phyloP scores from a whole-genome alignment of 1,139 yeast genomes.

The Hansenula lynferdii region DNA sequence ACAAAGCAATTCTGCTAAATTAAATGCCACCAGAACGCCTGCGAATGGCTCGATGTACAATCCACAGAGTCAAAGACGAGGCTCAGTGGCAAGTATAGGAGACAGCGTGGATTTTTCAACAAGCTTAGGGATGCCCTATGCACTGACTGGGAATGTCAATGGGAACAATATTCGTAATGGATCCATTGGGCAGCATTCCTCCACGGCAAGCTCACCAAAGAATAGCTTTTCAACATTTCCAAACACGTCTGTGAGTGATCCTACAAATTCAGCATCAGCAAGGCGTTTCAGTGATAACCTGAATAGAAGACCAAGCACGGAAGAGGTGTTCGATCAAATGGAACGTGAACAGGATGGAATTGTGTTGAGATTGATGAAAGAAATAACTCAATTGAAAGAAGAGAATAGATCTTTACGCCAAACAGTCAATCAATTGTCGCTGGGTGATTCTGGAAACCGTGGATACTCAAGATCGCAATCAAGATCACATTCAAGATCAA shows the following conservation, averaged over 20 bases:
- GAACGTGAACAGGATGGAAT: slow-evolving; percentile 69
- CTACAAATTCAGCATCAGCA: not conserved
- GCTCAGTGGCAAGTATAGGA: slow-evolving; percentile 12
- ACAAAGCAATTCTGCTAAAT: not conserved
- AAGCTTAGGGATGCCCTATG: slow-evolving; percentile 18
- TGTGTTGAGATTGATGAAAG: slow-evolving; percentile 52
- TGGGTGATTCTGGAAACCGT: not conserved
- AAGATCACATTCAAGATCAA: not conserved
- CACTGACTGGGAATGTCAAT: slow-evolving; percentile 3
- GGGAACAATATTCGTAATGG: slow-evolving; percentile 5
- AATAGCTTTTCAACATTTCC: slow-evolving; percentile 8
- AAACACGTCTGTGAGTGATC: slow-evolving; percentile 3
- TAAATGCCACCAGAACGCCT: not conserved
- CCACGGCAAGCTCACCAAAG: slow-evolving; percentile 16
- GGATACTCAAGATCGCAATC: not conserved
- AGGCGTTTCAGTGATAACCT: slow-evolving; percentile 17
- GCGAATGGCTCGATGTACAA: not conserved
- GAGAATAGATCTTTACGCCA: slow-evolving; percentile 36
- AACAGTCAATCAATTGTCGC: slow-evolving; percentile 18
- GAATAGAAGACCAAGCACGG: slow-evolving; percentile 27
- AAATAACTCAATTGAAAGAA: slow-evolving; percentile 45
- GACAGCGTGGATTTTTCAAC: slow-evolving; percentile 14
- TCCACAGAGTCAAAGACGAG: slow-evolving; percentile 12
- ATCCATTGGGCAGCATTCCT: slow-evolving; percentile 1
- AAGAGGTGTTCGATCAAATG: slow-evolving; percentile 55